Conservation (phyloP, 78 protist species). For the Salpingoeca rosetta region DNA sequence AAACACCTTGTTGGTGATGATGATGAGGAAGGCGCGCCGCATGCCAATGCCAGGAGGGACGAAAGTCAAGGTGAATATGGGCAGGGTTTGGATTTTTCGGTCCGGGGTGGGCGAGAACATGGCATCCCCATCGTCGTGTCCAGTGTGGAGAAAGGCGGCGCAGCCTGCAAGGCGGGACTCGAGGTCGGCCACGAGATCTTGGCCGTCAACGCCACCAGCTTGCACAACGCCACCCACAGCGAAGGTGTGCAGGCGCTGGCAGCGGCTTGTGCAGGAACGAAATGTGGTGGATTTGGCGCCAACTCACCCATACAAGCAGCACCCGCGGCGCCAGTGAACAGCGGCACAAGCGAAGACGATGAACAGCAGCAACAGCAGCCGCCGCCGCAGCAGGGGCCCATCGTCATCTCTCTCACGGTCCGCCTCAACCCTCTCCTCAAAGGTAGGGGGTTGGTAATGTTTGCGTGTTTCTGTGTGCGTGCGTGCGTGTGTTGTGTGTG, state of each 20-base stretch:
- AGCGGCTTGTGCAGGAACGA: too few relatives aligned
- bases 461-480: too few relatives aligned
- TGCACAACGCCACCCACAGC: neutral
- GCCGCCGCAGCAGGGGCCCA: neutral
- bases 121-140: neutral
- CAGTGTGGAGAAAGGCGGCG: neutral
- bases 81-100: neutral
- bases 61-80: too few relatives aligned
- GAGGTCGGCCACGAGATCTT: neutral
- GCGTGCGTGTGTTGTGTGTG: too few relatives aligned
- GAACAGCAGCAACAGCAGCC: neutral
- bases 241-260: too few relatives aligned
- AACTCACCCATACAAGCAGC: neutral
- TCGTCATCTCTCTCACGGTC: too few relatives aligned
- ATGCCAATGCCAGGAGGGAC: too few relatives aligned
- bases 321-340: neutral
- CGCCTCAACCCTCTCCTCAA: too few relatives aligned
- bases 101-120: neutral
- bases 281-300: too few relatives aligned
- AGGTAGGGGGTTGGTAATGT: too few relatives aligned
- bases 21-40: too few relatives aligned
- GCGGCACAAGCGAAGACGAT: neutral
- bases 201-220: neutral
- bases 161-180: neutral
- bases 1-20: too few relatives aligned